A percentile compares a stretch with the other conserved stretches of the same genome.
phyloP scores from a whole-genome alignment of 148 eudicot species.

The Vaccinium macrocarpon region DNA sequence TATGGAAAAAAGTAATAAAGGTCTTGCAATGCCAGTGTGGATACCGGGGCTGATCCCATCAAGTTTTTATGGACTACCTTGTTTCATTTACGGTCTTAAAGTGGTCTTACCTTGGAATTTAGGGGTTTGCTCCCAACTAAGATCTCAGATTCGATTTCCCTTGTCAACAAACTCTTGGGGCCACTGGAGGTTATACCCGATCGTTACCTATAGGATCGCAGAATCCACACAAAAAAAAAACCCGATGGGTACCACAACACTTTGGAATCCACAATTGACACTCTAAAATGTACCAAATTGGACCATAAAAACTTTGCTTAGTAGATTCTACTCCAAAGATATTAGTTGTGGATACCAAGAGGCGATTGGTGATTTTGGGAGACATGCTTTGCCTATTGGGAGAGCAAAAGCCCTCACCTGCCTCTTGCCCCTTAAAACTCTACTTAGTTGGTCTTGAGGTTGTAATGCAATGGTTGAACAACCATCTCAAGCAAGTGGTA shows the following conservation, averaged over 20 bases:
- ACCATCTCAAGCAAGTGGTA: constrained; percentile 1
- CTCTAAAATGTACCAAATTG: not conserved
- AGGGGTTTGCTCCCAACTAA: no score
- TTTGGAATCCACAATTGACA: not conserved
- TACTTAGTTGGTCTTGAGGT: not conserved
- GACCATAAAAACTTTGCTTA: not conserved
- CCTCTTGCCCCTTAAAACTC: not conserved
- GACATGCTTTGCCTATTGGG: not conserved
- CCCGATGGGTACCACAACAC: not conserved
- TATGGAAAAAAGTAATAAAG: no score
- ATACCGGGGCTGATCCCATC: not conserved
- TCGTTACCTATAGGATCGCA: no score
- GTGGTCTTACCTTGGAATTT: no score
- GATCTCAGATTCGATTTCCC: no score
- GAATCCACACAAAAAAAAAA: no score
- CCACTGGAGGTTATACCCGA: no score
- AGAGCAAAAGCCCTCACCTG: not conserved
- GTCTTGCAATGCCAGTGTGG: no score
- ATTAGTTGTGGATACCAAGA: not conserved
- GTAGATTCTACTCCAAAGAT: not conserved
- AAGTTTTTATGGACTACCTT: not conserved
- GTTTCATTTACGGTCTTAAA: not conserved
- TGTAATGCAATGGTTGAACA: not conserved
- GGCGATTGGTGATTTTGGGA: not conserved
- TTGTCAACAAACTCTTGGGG: no score